Conservation (phyloP, 2,329 filamentous ascomycete species). For the Aspergillus puulaauensis region DNA sequence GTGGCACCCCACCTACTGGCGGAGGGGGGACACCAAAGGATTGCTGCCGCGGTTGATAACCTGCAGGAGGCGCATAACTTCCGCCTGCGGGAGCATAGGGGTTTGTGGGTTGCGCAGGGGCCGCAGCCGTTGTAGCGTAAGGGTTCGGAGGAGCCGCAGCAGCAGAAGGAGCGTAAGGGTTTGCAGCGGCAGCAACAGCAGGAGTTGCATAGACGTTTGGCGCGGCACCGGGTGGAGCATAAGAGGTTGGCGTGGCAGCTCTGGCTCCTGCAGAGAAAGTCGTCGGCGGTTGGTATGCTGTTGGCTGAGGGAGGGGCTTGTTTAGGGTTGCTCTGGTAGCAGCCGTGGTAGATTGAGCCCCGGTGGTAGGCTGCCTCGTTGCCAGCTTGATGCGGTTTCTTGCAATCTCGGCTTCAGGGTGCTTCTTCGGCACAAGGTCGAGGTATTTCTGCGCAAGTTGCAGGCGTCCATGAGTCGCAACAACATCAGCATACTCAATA, state of each 20-base stretch:
- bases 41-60: conserved; percentile 58
- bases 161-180: conserved; percentile 21
- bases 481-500: conserved; percentile 92
- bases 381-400: conserved; percentile 82
- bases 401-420: conserved; percentile 83
- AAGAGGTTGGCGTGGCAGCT: conserved; percentile 48
- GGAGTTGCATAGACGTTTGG: conserved; percentile 53
- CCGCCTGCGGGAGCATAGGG: conserved; percentile 31
- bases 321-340: conserved; percentile 39
- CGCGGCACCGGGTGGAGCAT: conserved; percentile 46
- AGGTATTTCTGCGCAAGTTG: conserved; percentile 87
- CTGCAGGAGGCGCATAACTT: conserved; percentile 41
- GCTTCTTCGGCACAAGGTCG: conserved; percentile 76
- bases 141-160: conserved; percentile 31
- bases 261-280: conserved; percentile 30
- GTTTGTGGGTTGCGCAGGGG: conserved; percentile 19
- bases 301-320: conserved; percentile 42
- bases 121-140: conserved; percentile 31
- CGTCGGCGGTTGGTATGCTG: conserved; percentile 36
- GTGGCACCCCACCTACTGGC: conserved; percentile 50
- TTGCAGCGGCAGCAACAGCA: conserved; percentile 23
- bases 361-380: conserved; percentile 61
- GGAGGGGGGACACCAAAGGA: conserved; percentile 49
- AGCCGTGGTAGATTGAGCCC: conserved; percentile 42
- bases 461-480: conserved; percentile 85